Evolutionary conservation across 768 basidiomycete species (phyloP).

Genomic region (Auriculariales sp.): DNA sequence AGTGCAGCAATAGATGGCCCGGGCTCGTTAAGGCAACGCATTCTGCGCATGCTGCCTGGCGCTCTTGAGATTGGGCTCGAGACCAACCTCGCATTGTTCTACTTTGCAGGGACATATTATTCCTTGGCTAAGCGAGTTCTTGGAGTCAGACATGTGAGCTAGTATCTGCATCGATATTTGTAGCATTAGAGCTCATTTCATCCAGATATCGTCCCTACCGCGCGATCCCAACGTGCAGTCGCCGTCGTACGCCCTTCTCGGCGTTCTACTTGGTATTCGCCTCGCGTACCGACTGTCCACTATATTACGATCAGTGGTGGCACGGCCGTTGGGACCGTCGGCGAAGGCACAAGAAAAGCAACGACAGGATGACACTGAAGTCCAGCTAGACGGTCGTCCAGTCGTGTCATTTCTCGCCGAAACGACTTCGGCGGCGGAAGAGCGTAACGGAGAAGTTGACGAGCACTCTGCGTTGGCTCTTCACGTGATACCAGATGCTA

Average conservation of each 20-base stretch:
- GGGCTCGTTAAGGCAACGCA: conserved; percentile 16
- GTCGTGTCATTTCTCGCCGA: conserved; percentile 30
- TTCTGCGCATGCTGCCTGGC: conserved; percentile 27
- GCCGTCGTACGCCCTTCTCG: conserved; percentile 79
- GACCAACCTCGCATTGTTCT: conserved; percentile 68
- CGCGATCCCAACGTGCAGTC: conserved; percentile 57
- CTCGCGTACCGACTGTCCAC: conserved; percentile 45
- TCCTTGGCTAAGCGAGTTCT: conserved; percentile 52
- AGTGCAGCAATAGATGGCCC: conserved; percentile 12
- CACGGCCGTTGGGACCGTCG: no score
- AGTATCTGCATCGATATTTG: not conserved
- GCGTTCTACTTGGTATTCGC: conserved; percentile 51
- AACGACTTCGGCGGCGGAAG: conserved; percentile 42
- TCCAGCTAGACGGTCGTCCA: conserved; percentile 42
- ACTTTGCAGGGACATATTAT: conserved; percentile 69
- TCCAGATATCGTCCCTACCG: conserved; percentile 61
- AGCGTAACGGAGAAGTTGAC: conserved; percentile 48
- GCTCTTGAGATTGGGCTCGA: conserved; percentile 46
- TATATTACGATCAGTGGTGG: conserved; percentile 22
- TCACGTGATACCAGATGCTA: conserved; percentile 31
- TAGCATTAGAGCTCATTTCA: not conserved
- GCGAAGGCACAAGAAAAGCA: conserved; percentile 18
- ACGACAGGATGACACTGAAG: conserved; percentile 17
- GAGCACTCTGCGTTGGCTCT: conserved; percentile 53
- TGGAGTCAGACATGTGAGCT: conserved; percentile 50